These are phyloP conservation scores for Carex sylvatica DNA, from an alignment of 202 grass and related monocot species.

Conservation along the genomic window DNA sequence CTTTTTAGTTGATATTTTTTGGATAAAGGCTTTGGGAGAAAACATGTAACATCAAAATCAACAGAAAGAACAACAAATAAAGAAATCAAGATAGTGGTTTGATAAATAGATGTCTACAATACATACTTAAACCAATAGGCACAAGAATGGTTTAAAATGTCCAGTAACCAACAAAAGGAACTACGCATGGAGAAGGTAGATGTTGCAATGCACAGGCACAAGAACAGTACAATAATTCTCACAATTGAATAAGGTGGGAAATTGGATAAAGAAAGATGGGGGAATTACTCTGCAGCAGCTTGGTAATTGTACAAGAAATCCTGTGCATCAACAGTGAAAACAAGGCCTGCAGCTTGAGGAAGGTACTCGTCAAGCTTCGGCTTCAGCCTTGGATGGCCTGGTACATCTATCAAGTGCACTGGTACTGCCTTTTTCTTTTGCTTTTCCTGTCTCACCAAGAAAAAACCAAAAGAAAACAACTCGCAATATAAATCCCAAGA, in stretches of 20 bases:
- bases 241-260: not conserved
- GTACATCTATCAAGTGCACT: conserved; percentile 86
- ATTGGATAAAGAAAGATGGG: conserved; percentile 10
- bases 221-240: not conserved
- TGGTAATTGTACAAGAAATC: conserved; percentile 88
- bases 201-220: conserved; percentile 9
- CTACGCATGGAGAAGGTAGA: not conserved
- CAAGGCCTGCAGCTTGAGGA: conserved; percentile 63
- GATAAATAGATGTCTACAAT: not conserved
- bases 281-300: conserved; percentile 75
- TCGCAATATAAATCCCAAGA: not conserved
- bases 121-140: not conserved
- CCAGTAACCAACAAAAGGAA: conserved; percentile 11
- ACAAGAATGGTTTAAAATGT: not conserved
- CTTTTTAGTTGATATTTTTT: not conserved
- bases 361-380: conserved; percentile 85
- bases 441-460: conserved; percentile 13
- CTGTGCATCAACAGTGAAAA: conserved; percentile 82
- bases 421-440: conserved; percentile 68
- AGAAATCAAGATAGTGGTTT: not conserved
- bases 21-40: not conserved
- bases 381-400: conserved; percentile 92
- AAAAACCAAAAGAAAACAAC: not conserved
- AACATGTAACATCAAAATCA: not conserved
- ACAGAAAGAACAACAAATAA: not conserved